Conservation (phyloP, 768 basidiomycete species). For the Tricholoma terreum region DNA sequence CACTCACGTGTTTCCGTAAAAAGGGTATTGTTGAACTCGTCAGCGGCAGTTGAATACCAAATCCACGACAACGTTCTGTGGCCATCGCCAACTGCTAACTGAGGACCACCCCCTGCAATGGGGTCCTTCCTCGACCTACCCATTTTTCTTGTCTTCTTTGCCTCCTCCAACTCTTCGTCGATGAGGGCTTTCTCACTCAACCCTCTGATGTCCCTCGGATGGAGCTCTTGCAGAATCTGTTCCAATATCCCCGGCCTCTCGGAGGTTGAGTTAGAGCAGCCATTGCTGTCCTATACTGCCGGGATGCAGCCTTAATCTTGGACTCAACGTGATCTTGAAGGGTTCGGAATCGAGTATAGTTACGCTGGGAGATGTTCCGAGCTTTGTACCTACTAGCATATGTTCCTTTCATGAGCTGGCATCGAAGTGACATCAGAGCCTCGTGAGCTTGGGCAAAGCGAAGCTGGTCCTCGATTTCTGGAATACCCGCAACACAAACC, state of each 20-base stretch:
- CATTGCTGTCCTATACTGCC: slow-evolving; percentile 4
- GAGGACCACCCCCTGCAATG: background rate
- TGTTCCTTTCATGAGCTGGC: too few relatives aligned
- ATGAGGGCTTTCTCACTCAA: slow-evolving; percentile 3
- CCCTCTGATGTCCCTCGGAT: background rate
- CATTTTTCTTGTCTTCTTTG: background rate
- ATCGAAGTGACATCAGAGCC: too few relatives aligned
- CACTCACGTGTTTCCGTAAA: background rate
- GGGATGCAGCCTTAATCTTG: background rate
- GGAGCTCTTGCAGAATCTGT: background rate
- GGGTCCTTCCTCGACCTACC: background rate
- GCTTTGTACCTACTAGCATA: too few relatives aligned
- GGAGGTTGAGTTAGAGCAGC: slow-evolving; percentile 1
- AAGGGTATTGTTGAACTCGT: background rate
- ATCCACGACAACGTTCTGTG: slow-evolving; percentile 8
- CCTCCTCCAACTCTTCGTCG: slow-evolving; percentile 1
- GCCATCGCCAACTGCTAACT: slow-evolving; percentile 2
- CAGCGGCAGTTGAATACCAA: slow-evolving; percentile 8
- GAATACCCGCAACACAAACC: too few relatives aligned
- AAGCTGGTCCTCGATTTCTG: too few relatives aligned
- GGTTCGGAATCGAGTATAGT: slow-evolving; percentile 5
- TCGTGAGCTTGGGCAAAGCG: too few relatives aligned
- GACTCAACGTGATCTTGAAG: slow-evolving; percentile 3
- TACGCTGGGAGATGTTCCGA: too few relatives aligned
- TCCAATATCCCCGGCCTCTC: slow-evolving; percentile 6